phyloP scores from a whole-genome alignment of 2,329 filamentous ascomycete species.

The Chaetomiaceae sp. region DNA sequence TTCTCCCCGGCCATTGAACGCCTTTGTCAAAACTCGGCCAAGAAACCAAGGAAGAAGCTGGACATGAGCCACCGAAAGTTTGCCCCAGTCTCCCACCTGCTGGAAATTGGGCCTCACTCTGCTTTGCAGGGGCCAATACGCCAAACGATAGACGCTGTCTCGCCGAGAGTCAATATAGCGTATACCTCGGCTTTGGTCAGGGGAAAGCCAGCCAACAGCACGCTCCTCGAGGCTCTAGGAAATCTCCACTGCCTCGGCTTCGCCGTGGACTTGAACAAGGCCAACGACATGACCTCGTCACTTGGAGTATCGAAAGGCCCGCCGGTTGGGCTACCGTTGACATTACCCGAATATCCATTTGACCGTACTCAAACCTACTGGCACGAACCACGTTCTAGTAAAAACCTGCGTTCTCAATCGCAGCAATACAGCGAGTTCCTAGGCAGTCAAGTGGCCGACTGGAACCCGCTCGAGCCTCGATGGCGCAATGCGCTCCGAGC shows the following conservation, averaged over 20 bases:
- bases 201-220: conserved; percentile 11
- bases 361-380: conserved; percentile 37
- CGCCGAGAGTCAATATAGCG: too few relatives aligned
- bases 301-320: too few relatives aligned
- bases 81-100: too few relatives aligned
- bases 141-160: too few relatives aligned
- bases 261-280: conserved; percentile 1
- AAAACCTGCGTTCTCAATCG: conserved; percentile 31
- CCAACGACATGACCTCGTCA: background rate
- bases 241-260: background rate
- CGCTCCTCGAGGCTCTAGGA: background rate
- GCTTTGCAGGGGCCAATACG: too few relatives aligned
- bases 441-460: conserved; percentile 26
- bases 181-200: background rate
- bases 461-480: conserved; percentile 30
- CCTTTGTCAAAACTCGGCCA: too few relatives aligned
- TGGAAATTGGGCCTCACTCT: too few relatives aligned
- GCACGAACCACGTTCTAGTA: conserved; percentile 35
- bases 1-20: too few relatives aligned
- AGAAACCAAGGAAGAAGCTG: too few relatives aligned
- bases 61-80: too few relatives aligned
- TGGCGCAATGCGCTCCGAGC: conserved; percentile 46
- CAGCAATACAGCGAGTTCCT: conserved; percentile 27
- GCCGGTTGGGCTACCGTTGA: background rate
- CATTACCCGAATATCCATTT: conserved; percentile 38